These are phyloP conservation scores for Corylus americana DNA, from an alignment of 306 rosid species.

Conservation along the genomic window DNA sequence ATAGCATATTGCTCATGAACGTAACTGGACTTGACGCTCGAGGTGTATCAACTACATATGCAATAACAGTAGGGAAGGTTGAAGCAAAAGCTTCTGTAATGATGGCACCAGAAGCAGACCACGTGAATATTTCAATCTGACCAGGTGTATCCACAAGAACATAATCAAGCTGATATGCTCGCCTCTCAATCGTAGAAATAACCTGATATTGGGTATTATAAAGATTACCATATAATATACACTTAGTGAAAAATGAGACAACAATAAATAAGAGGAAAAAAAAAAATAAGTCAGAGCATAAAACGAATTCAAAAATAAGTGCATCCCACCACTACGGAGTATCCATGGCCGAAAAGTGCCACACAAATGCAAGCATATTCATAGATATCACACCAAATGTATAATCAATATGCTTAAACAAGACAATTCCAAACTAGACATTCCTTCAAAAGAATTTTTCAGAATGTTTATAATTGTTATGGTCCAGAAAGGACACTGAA, in stretches of 20 bases:
- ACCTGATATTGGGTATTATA: slow-evolving; percentile 54
- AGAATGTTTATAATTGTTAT: background rate
- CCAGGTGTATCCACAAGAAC: slow-evolving; percentile 96
- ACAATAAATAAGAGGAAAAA: background rate
- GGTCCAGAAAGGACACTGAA: background rate
- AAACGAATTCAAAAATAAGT: background rate
- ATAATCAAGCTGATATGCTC: slow-evolving; percentile 91
- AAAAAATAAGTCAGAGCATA: background rate
- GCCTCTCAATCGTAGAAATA: slow-evolving; percentile 69
- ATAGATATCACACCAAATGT: background rate
- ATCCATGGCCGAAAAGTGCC: background rate
- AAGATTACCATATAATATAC: slow-evolving; percentile 10
- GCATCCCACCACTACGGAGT: background rate
- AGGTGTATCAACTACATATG: slow-evolving; percentile 86
- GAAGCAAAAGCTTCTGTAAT: slow-evolving; percentile 99
- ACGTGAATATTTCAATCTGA: slow-evolving; percentile 93
- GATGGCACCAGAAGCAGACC: slow-evolving; percentile 97
- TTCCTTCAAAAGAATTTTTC: background rate
- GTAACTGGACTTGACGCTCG: slow-evolving; percentile 79
- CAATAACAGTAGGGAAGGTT: slow-evolving; percentile 86
- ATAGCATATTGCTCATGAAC: slow-evolving; percentile 96
- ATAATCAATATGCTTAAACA: background rate
- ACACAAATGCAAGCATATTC: background rate
- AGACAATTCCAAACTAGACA: background rate
- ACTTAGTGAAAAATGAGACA: slow-evolving; percentile 1